These are phyloP conservation scores for Fragaria iinumae DNA, from an alignment of 306 rosid species.

Conservation along the genomic window DNA sequence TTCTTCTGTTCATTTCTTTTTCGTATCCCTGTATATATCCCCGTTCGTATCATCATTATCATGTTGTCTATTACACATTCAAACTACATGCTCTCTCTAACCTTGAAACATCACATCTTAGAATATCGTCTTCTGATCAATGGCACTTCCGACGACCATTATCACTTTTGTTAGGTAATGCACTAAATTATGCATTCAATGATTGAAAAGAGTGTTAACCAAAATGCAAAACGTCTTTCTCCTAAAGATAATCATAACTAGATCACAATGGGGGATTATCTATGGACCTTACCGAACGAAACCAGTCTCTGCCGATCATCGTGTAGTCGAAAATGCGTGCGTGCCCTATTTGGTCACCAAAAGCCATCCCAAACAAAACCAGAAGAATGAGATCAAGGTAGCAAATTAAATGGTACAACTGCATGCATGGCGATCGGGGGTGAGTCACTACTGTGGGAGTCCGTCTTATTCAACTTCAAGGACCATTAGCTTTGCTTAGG, in stretches of 20 bases:
- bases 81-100: neutral
- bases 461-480: neutral
- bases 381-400: neutral
- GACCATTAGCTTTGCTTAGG: neutral
- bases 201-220: neutral
- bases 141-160: neutral
- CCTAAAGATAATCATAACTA: neutral
- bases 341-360: slow-evolving; percentile 1
- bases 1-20: neutral
- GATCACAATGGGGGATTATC: neutral
- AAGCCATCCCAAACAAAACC: neutral
- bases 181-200: neutral
- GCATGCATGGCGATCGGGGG: neutral
- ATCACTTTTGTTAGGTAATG: neutral
- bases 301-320: neutral
- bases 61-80: neutral
- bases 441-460: neutral
- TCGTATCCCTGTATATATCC: neutral
- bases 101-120: slow-evolving; percentile 1
- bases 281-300: neutral
- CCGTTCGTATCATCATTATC: neutral
- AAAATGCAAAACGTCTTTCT: neutral
- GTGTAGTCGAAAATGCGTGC: neutral
- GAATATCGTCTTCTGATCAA: neutral
- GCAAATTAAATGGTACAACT: neutral